Percentiles rank a stretch among this genome's conserved stretches.
Conservation (phyloP, 805 yeast genomes). For the Wickerhamiella sorbophila region DNA sequence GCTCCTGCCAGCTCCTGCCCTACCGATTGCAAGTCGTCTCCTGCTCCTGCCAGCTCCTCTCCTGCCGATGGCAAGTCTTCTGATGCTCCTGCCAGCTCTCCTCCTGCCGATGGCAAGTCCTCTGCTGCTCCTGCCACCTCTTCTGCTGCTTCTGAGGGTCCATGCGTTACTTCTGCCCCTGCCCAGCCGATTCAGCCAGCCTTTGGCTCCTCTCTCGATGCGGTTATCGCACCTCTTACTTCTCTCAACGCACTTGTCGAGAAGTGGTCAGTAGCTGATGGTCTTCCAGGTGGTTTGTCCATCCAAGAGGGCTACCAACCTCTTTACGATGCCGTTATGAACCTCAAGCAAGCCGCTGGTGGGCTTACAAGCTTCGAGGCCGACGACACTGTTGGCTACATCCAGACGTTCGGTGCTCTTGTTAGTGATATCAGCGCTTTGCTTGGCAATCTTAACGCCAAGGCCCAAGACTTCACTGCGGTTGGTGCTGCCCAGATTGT, state of each 20-base stretch:
- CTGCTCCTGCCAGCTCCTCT: constrained; percentile 7
- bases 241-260: constrained; percentile 1
- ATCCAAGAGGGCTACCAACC: constrained; percentile 14
- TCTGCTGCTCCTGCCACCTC: constrained; percentile 6
- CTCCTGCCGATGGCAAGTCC: not conserved
- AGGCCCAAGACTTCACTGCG: constrained; percentile 14
- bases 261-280: constrained; percentile 7
- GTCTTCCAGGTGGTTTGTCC: constrained; percentile 15
- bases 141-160: constrained; percentile 6
- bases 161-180: not conserved
- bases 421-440: constrained; percentile 7
- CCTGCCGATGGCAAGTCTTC: constrained; percentile 3
- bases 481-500: constrained; percentile 17
- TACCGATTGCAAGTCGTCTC: not conserved
- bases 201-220: not conserved
- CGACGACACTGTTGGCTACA: not conserved
- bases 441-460: constrained; percentile 12
- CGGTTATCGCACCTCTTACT: not conserved
- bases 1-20: constrained; percentile 3
- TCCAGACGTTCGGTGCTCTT: not conserved
- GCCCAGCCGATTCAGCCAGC: not conserved
- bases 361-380: not conserved
- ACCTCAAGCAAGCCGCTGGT: not conserved
- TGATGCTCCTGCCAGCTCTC: constrained; percentile 4
- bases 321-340: constrained; percentile 8